Percentiles rank a stretch among this genome's conserved stretches.
These are phyloP conservation scores for Pichia scutulata DNA, from an alignment of 805 yeast species.

Conservation along the genomic window DNA sequence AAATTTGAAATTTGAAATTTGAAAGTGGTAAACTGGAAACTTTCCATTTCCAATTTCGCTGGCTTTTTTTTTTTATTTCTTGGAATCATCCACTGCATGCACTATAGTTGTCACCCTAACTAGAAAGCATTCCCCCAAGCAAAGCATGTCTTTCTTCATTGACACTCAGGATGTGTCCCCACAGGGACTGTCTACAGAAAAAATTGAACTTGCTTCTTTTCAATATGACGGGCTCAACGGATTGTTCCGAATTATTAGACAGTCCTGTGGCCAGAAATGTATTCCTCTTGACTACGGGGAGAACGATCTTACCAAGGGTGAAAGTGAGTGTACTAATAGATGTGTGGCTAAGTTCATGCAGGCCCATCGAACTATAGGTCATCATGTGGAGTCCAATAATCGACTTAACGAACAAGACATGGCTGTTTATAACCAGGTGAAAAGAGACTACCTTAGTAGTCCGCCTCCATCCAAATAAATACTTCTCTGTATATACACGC, in stretches of 20 bases:
- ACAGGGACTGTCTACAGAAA: slow-evolving; percentile 51
- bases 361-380: slow-evolving; percentile 60
- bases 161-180: slow-evolving; percentile 33
- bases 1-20: no score
- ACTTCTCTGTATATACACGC: background rate
- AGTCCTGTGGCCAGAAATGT: slow-evolving; percentile 68
- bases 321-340: slow-evolving; percentile 83
- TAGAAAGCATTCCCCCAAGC: background rate
- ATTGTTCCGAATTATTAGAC: slow-evolving; percentile 42
- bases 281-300: slow-evolving; percentile 74
- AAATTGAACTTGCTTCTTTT: slow-evolving; percentile 53
- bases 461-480: background rate
- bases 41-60: background rate
- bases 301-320: slow-evolving; percentile 70
- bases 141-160: slow-evolving; percentile 56
- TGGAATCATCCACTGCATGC: background rate
- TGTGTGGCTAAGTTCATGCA: slow-evolving; percentile 87
- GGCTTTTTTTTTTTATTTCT: background rate
- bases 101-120: no score
- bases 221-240: slow-evolving; percentile 60
- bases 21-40: no score
- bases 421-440: slow-evolving; percentile 21
- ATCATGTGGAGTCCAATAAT: slow-evolving; percentile 32
- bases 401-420: slow-evolving; percentile 40
- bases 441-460: slow-evolving; percentile 15